Conservation (phyloP, 805 yeast genomes). For the Ogataea nitratoaversa region DNA sequence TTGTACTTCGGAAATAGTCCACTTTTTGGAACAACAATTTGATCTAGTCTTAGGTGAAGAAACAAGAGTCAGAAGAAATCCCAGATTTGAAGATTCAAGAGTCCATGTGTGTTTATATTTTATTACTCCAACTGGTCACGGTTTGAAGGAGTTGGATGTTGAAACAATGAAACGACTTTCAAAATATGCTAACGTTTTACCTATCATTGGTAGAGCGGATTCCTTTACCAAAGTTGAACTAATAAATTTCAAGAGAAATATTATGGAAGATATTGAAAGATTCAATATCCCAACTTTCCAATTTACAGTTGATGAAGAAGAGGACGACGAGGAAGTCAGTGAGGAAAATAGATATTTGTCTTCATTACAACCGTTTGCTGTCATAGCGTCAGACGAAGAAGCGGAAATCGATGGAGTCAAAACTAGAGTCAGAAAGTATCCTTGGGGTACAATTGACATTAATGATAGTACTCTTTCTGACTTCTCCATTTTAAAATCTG, state of each 20-base stretch:
- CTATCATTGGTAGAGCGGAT: slow-evolving; percentile 69
- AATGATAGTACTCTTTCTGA: slow-evolving; percentile 49
- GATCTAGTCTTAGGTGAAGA: slow-evolving; percentile 81
- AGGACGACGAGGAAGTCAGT: slow-evolving; percentile 64
- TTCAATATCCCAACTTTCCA: slow-evolving; percentile 72
- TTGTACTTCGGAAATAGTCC: slow-evolving; percentile 62
- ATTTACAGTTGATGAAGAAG: slow-evolving; percentile 68
- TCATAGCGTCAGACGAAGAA: slow-evolving; percentile 60
- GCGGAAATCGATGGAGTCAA: slow-evolving; percentile 45
- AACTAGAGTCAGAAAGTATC: slow-evolving; percentile 61
- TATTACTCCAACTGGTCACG: slow-evolving; percentile 74
- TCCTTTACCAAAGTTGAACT: slow-evolving; percentile 63
- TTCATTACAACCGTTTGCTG: slow-evolving; percentile 70
- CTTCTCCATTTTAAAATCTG: slow-evolving; percentile 51
- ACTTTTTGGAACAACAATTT: slow-evolving; percentile 70
- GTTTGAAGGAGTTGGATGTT: slow-evolving; percentile 69
- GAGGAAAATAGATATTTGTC: slow-evolving; percentile 64
- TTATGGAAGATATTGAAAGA: slow-evolving; percentile 59
- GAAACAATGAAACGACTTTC: slow-evolving; percentile 66
- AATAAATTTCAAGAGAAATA: slow-evolving; percentile 51
- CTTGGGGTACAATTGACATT: slow-evolving; percentile 69
- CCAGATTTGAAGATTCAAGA: slow-evolving; percentile 72
- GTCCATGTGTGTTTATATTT: slow-evolving; percentile 73
- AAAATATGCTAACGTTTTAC: slow-evolving; percentile 69
- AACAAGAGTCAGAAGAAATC: slow-evolving; percentile 81